Base-by-base conservation (phyloP, 1,284 basidiomycete species). In the Leccinum variabile region DNA sequence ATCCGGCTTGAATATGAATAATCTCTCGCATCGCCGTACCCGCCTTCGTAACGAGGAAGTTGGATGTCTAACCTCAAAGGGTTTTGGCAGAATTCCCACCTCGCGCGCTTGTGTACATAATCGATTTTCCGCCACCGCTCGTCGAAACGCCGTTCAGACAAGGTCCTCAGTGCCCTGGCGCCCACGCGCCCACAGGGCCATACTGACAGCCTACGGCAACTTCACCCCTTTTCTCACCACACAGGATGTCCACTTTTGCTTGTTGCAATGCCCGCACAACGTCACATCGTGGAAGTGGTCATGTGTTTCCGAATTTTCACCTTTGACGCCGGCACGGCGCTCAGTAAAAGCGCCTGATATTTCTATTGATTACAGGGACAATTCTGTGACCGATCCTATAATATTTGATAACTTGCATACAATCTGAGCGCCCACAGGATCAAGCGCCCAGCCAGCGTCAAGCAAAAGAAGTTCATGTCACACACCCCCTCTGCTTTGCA, bases 1-100 rank as follows among this genome's bases (percentile, higher is more conserved):
- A 75, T 53, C 90, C 90, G 1, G 88, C 88, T 74, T 92, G 90
- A 59, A 92, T 79, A 71, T 92, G 87, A 64, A 92, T 75, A 66
- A 92, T 90, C 70, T 92, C 91, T 69, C 81, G 85, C 90, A 92
- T 91, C 37, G 55, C n/a, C 33, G 53, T 9, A 8, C 35, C 14
- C 22, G 18, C 37, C n/a, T 30, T 50, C 30, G 13, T 16, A 25
- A 18, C 5, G 5, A 9, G 49, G 25, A 28, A 28, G 35, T 9
- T 41, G 37, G 18, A 39, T 16, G 53, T 18, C 18, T 30, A 53
- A 53, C 50, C 16, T 53, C 14, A 28, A 10, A 13, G 18, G 10
- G 5, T 28, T 35, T 28, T 28, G 28, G 28, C 5, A 30, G 41
- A 50, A 59, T 68, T 68, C 65, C 67, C 65, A 66, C 66, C 41